Base-by-base conservation (phyloP, 768 basidiomycete species). In the Lyophyllum atratum region DNA sequence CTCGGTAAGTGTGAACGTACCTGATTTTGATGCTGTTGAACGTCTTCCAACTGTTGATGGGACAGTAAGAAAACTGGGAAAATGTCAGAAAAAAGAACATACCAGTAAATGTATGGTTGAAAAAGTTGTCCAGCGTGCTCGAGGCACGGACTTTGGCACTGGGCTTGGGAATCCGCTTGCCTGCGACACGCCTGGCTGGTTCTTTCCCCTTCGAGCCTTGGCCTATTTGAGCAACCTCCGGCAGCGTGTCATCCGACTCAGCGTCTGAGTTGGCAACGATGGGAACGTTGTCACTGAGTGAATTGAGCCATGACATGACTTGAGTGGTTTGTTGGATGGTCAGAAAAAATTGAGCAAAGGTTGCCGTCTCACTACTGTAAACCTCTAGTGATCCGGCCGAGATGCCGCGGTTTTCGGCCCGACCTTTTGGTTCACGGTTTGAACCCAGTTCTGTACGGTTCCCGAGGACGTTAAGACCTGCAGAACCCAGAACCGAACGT, bases 251-350 rank as follows among this genome's bases (percentile, higher is more conserved):
- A 10, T 49, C 25, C 11, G 48, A 28, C 11, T 22, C 21, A 17
- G 39, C 29, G 5, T 33, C 40, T 33, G 22, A 39, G 45, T 43
- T 19, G 31, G 8, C 3, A 15, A 47, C 21, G 14, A 43, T 50
- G 26, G 40, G 39, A 15, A 46, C 33, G 52, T 55, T 33, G 17
- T 53, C 33, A 21, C 45, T 63, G 21, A 59, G 57, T 50, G 57
- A 63, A 29, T 60, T 52, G 9, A 60, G n/a, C n/a, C n/a, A 21
- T 52, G 55, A 63, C n/a, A 44, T 22, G 25, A 63, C 58, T 42
- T 60, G 47, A 26, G 29, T 15, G 42, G 54, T 45, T n/a, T 55
- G 21, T 26, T 56, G 49, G 37, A 56, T 28, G 48, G 21, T 56
- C 48, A 14, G 21, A 21, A 24, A 39, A 44, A 33, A 56, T 47